These are phyloP conservation scores for Edaphochlamys debaryana DNA, from an alignment of 139 green algal genomes.

Conservation along the genomic window DNA sequence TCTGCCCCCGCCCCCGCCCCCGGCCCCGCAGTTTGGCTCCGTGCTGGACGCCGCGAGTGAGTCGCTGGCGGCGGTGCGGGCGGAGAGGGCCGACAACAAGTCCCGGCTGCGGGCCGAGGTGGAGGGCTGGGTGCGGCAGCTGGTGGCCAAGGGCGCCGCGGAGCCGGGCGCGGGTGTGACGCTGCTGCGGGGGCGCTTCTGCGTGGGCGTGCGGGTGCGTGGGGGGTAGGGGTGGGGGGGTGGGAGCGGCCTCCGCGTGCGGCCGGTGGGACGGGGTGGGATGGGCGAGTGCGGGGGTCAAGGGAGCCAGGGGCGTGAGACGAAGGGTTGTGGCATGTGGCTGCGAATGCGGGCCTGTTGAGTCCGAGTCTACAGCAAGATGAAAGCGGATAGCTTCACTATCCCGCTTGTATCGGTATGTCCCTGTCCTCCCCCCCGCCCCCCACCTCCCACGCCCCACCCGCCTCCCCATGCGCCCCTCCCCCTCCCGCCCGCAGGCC, in stretches of 20 bases:
- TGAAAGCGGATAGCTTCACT: too few species aligned
- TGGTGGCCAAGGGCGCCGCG: constrained; percentile 58
- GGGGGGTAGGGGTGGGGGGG: too few species aligned
- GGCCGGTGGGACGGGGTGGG: too few species aligned
- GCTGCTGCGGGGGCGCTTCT: constrained; percentile 51
- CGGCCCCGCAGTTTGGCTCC: constrained; percentile 36
- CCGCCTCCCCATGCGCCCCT: background rate
- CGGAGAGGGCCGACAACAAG: constrained; percentile 58
- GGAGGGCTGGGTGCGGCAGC: constrained; percentile 54
- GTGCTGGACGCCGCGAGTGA: constrained; percentile 65
- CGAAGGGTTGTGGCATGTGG: too few species aligned
- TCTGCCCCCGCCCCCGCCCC: background rate
- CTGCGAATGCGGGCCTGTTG: too few species aligned
- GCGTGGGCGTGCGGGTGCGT: constrained; percentile 53
- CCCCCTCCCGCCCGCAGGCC: constrained; percentile 58
- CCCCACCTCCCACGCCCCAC: background rate
- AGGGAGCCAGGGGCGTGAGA: too few species aligned
- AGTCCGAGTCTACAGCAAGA: too few species aligned
- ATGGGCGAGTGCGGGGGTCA: too few species aligned
- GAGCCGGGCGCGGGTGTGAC: constrained; percentile 60
- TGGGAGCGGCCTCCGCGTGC: too few species aligned
- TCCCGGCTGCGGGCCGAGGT: constrained; percentile 53
- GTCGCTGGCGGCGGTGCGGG: constrained; percentile 55
- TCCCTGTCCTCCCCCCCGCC: background rate
- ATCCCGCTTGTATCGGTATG: too few species aligned